Evolutionary conservation across 1,284 basidiomycete genomes (phyloP), one percentile per base, ranked within the genome.

Genomic region (Rhodofomes roseus): DNA sequence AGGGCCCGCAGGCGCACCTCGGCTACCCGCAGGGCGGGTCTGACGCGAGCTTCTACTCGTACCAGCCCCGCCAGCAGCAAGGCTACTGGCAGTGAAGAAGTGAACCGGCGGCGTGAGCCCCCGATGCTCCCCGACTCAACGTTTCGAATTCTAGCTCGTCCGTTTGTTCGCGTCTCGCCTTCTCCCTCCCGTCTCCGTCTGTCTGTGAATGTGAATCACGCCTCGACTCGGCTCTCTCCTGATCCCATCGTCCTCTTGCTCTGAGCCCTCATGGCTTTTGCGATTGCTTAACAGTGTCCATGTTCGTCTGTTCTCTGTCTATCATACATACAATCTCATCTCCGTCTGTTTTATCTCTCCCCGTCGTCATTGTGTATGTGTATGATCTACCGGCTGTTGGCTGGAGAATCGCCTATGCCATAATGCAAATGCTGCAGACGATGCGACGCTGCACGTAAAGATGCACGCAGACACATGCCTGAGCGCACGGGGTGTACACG

Each of bases 31-130:
- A 89, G 68, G 82, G 81, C 43, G 80, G 74, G 43, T 82, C 78
- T 52, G 88, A 90, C 56, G 83, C 74, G 34, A 79, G 60, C 63
- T 89, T 87, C 70, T 90, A 90, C 68, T 80, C 81, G 64, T 89
- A 89, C 70, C 86, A 86, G 70, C 78, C 79, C 23, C 75, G 83
- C 67, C 83, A 84, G 70, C 85, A 85, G 73, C 83, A 85, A 72
- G 81, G 80, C 61, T 90, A 88, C 73, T 90, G 87, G 87, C 85
- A 87, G 77, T 89, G 50, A 52, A 20, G 50, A 73, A 67, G 50
- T 48, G 55, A 51, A 27, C 41, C 40, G 36, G 36, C 7, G 36
- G n/a, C 31, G 36, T 36, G 31, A 12, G 29, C n/a, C n/a, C 43
- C 29, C 29, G 46, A 16, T n/a, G 50, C 29, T 52, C 20, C 29